phyloP scores from a whole-genome alignment of 2,329 filamentous ascomycete species.

The Pseudogymnoascus sp. region DNA sequence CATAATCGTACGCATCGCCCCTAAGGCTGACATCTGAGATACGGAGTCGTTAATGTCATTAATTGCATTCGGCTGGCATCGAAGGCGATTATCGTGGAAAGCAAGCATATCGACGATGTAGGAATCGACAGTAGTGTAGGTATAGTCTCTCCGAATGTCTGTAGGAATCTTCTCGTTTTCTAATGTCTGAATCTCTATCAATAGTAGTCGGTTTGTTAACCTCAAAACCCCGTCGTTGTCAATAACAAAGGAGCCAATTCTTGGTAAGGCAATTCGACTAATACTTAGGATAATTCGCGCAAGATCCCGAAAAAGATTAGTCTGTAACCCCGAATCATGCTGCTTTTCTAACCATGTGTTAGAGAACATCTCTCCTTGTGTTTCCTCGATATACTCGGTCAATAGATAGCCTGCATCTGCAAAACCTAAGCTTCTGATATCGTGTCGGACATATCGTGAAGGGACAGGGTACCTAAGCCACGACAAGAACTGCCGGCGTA shows the following conservation, averaged over 20 bases:
- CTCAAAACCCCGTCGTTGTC: too few species aligned
- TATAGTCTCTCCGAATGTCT: too few species aligned
- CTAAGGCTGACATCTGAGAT: constrained; percentile 27
- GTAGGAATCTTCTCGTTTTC: too few species aligned
- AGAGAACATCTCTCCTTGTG: constrained; percentile 25
- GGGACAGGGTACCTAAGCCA: constrained; percentile 20
- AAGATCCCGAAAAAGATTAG: constrained; percentile 23
- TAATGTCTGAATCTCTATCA: too few species aligned
- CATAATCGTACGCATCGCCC: constrained; percentile 24
- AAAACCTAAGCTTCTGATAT: neutral
- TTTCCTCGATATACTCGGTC: constrained; percentile 25
- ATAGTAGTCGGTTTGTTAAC: too few species aligned
- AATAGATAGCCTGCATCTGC: constrained; percentile 24
- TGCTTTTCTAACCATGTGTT: constrained; percentile 24
- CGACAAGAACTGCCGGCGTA: constrained; percentile 18
- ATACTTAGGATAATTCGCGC: constrained; percentile 25
- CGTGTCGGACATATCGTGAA: constrained; percentile 21
- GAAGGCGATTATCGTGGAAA: too few species aligned
- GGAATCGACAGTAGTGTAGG: too few species aligned
- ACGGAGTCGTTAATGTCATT: constrained; percentile 25
- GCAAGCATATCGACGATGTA: too few species aligned
- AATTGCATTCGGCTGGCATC: constrained; percentile 23
- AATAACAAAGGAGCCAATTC: neutral
- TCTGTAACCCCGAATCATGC: constrained; percentile 16
- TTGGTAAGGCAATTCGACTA: constrained; percentile 22